Evolutionary conservation across 176 grass and related monocot species (phyloP).

Genomic region (sorghum (Sorghum bicolor)): Sorghum_bicolor_NCBIv3 NC_012876.2:41526501-41527000

Average conservation of each 20-base stretch:
- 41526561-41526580: constrained; percentile 88
- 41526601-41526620: constrained; percentile 67
- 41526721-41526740: not conserved
- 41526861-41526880: not conserved
- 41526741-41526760: not conserved
- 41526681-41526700: not conserved
- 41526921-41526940: not conserved
- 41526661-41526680: not conserved
- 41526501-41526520: constrained; percentile 87
- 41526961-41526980: not conserved
- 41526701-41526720: not conserved
- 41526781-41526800: not conserved
- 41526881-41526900: not conserved
- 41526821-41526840: not conserved
- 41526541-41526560: constrained; percentile 89
- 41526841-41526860: not conserved
- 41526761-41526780: not conserved
- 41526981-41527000: not conserved
- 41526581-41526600: constrained; percentile 90
- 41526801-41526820: not conserved
- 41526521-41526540: constrained; percentile 64
- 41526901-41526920: not conserved
- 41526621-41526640: constrained; percentile 55
- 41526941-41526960: not conserved
- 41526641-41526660: not conserved